A percentile compares a stretch with the other conserved stretches of the same genome.
Conservation (phyloP, 352 stramenopile species). For the Globisporangium carolinianum region DNA sequence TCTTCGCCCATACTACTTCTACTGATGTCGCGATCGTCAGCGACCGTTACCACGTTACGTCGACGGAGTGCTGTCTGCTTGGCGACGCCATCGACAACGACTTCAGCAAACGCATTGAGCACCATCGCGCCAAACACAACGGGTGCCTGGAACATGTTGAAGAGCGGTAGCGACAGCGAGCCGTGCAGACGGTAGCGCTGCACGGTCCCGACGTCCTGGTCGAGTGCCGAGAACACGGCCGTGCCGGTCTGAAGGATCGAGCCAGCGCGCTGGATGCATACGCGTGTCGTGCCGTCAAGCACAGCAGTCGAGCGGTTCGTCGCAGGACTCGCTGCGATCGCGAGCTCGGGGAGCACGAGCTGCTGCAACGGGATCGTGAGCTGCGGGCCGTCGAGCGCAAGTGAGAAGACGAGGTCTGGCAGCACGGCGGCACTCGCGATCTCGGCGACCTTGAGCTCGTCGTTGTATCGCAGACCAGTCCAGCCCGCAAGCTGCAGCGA, state of each 20-base stretch:
- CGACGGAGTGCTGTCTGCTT: slow-evolving; percentile 26
- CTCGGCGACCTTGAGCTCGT: slow-evolving; percentile 37
- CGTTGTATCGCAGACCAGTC: slow-evolving; percentile 38
- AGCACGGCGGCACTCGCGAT: slow-evolving; percentile 17
- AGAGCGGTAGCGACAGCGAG: slow-evolving; percentile 37
- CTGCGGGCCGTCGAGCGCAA: slow-evolving; percentile 23
- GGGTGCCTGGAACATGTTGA: slow-evolving; percentile 61
- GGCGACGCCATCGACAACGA: slow-evolving; percentile 34
- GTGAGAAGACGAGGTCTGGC: slow-evolving; percentile 37
- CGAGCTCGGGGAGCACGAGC: slow-evolving; percentile 33
- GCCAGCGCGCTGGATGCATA: slow-evolving; percentile 47
- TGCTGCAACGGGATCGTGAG: slow-evolving; percentile 35
- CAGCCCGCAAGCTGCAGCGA: slow-evolving; percentile 37
- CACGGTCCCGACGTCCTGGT: slow-evolving; percentile 28
- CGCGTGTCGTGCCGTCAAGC: neutral
- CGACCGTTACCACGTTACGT: neutral
- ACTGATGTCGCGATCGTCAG: neutral
- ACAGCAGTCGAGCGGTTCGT: neutral
- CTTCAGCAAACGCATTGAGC: slow-evolving; percentile 29
- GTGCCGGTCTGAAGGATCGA: slow-evolving; percentile 54
- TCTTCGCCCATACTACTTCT: neutral
- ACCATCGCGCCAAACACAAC: slow-evolving; percentile 61
- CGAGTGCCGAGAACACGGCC: slow-evolving; percentile 35
- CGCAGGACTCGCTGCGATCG: slow-evolving; percentile 2
- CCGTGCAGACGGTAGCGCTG: slow-evolving; percentile 48